Percentiles rank a stretch among this genome's conserved stretches.
These are phyloP conservation scores for Emergomyces orientalis DNA, from an alignment of 2,329 filamentous ascomycete genomes.

Conservation along the genomic window DNA sequence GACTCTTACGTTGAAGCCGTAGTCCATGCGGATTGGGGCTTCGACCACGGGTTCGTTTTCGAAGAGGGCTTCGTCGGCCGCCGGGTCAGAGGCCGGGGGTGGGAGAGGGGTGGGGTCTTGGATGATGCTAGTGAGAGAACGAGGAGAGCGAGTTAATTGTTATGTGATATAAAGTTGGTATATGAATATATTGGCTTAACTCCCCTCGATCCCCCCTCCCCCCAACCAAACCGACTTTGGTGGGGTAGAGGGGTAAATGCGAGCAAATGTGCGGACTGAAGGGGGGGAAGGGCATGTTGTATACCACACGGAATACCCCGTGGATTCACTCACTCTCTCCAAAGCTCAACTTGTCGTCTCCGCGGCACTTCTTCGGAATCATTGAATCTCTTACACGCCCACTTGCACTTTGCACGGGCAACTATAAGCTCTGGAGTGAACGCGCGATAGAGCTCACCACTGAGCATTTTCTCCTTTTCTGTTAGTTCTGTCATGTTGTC, in stretches of 20 bases:
- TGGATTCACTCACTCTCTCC: slow-evolving; percentile 54
- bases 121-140: slow-evolving; percentile 44
- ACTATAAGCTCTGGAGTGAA: slow-evolving; percentile 60
- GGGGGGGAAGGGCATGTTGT: not conserved
- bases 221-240: not conserved
- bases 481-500: slow-evolving; percentile 11
- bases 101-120: slow-evolving; percentile 56
- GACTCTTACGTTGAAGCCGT: slow-evolving; percentile 64
- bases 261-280: not conserved
- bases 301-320: not conserved
- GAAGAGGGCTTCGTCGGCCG: slow-evolving; percentile 58
- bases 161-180: slow-evolving; percentile 1
- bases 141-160: slow-evolving; percentile 3
- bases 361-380: slow-evolving; percentile 49
- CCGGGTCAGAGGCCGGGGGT: slow-evolving; percentile 45
- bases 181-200: not conserved
- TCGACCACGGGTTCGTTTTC: slow-evolving; percentile 60
- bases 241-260: slow-evolving; percentile 6
- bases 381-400: slow-evolving; percentile 57
- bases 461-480: slow-evolving; percentile 45
- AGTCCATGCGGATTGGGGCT: slow-evolving; percentile 61
- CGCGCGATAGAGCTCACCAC: slow-evolving; percentile 63
- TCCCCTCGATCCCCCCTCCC: not conserved
- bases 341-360: slow-evolving; percentile 56
- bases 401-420: slow-evolving; percentile 53